Percentiles rank a stretch among this genome's conserved stretches.
phyloP scores from a whole-genome alignment of 495 filamentous ascomycete genomes.

The Penicillium salamii region DNA sequence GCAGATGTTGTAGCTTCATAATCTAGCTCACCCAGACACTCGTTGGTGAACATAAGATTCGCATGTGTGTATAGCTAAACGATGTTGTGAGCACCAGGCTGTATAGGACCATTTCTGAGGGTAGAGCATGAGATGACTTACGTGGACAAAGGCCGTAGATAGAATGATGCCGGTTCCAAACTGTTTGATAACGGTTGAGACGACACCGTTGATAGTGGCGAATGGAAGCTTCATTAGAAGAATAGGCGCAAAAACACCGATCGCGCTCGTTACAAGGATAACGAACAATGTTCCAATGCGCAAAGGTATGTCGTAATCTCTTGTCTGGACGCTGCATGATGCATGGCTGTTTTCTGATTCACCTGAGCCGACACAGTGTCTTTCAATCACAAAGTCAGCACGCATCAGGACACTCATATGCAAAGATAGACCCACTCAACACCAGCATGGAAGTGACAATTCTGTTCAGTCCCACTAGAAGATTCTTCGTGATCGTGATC shows the following conservation, averaged over 20 bases:
- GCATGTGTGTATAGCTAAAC: constrained; percentile 62
- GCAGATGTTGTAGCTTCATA: constrained; percentile 62
- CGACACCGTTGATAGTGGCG: constrained; percentile 39
- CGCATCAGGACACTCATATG: background rate
- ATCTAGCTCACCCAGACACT: constrained; percentile 56
- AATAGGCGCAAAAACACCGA: constrained; percentile 46
- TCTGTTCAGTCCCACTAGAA: constrained; percentile 8
- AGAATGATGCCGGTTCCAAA: constrained; percentile 75
- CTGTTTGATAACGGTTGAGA: constrained; percentile 54
- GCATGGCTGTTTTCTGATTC: constrained; percentile 25
- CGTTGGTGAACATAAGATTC: constrained; percentile 57
- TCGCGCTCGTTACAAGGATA: constrained; percentile 48
- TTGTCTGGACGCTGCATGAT: constrained; percentile 41
- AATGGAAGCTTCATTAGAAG: constrained; percentile 32
- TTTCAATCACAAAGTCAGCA: constrained; percentile 14
- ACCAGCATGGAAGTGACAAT: constrained; percentile 66
- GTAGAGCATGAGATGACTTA: constrained; percentile 21
- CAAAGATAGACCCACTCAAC: constrained; percentile 49
- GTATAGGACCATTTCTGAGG: background rate
- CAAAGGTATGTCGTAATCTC: constrained; percentile 58
- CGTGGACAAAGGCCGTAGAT: constrained; percentile 68
- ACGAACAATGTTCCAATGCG: constrained; percentile 62
- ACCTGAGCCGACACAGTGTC: constrained; percentile 47
- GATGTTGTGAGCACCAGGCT: constrained; percentile 18
- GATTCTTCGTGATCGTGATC: constrained; percentile 1